These are phyloP conservation scores for Hypsizygus ulmarius DNA, from an alignment of 1,284 basidiomycete species.

Conservation along the genomic window DNA sequence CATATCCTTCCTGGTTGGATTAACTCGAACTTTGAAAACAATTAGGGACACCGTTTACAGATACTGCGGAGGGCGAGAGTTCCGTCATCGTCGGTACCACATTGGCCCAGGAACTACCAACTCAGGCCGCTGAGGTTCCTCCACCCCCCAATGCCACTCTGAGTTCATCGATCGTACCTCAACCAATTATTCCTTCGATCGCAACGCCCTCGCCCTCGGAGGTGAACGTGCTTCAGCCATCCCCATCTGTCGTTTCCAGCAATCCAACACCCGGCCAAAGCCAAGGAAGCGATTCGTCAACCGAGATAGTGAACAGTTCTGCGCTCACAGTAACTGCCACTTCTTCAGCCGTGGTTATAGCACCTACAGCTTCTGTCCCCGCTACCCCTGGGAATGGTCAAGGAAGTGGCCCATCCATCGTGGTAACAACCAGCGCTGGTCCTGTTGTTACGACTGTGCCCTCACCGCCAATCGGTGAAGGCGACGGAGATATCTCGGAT, in stretches of 20 bases:
- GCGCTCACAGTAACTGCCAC: no score
- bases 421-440: no score
- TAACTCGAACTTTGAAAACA: no score
- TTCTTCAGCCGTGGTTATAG: no score
- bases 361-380: no score
- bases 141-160: neutral
- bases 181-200: neutral
- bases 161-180: neutral
- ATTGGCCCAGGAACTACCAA: no score
- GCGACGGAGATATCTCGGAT: no score
- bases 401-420: neutral
- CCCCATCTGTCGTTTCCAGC: neutral
- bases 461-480: neutral
- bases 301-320: no score
- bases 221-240: neutral
- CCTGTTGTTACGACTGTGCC: neutral
- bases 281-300: neutral
- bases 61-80: no score
- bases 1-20: no score
- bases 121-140: neutral
- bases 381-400: conserved; percentile 3
- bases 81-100: no score
- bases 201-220: neutral
- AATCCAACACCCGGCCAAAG: neutral
- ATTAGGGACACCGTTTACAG: no score